phyloP scores from a whole-genome alignment of 257 asterid species.

The Capsicum pubescens region DNA sequence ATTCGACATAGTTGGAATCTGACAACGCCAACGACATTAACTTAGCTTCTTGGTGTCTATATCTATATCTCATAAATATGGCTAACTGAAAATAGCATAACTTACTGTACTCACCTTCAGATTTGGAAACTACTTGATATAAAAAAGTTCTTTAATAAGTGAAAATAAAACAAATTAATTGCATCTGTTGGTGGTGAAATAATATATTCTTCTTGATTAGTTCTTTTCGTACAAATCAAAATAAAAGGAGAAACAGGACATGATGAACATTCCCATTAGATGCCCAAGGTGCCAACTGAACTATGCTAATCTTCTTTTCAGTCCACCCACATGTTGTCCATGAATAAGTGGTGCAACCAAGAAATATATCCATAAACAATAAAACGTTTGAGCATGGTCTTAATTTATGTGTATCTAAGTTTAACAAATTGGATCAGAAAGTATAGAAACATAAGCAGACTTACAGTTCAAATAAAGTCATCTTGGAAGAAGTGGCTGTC shows the following conservation, averaged over 20 bases:
- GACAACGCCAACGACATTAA: neutral
- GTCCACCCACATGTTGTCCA: slow-evolving; percentile 10
- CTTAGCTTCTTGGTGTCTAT: neutral
- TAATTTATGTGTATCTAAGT: slow-evolving; percentile 10
- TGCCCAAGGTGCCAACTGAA: slow-evolving; percentile 5
- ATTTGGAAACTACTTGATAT: neutral
- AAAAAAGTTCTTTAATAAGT: neutral
- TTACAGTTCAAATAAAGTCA: slow-evolving; percentile 24
- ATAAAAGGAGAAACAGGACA: neutral
- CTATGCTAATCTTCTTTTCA: neutral
- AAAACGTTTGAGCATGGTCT: slow-evolving; percentile 9
- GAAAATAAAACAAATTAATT: neutral
- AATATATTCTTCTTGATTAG: neutral
- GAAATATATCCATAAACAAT: neutral
- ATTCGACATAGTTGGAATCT: slow-evolving; percentile 4
- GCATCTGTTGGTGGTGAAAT: neutral
- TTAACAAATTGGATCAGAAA: slow-evolving; percentile 4
- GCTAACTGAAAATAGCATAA: slow-evolving; percentile 13
- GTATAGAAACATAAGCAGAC: slow-evolving; percentile 27
- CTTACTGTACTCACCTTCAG: neutral
- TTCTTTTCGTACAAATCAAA: slow-evolving; percentile 14
- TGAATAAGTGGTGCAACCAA: neutral
- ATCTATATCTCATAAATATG: neutral
- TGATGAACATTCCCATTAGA: slow-evolving; percentile 4
- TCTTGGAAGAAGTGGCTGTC: slow-evolving; percentile 36